Percentiles rank a stretch among this genome's conserved stretches.
These are phyloP conservation scores for Ustilago trichophora DNA, from an alignment of 1,284 basidiomycete species.

Conservation along the genomic window DNA sequence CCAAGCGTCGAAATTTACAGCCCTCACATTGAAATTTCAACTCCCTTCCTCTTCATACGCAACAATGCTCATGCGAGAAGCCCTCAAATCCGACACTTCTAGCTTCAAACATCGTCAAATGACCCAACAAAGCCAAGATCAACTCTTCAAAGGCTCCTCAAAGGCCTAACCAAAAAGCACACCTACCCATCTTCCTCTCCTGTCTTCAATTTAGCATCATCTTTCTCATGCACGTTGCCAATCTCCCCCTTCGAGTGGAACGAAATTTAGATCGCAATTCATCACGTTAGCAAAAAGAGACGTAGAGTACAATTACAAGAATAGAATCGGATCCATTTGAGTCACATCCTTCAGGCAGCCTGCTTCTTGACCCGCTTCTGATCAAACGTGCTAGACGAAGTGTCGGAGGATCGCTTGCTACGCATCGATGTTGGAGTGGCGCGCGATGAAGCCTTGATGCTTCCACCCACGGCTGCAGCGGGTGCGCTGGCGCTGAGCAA, in stretches of 20 bases:
- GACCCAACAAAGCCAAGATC: conserved; percentile 52
- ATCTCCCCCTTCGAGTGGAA: too few species aligned
- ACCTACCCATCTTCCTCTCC: too few species aligned
- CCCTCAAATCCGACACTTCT: conserved; percentile 62
- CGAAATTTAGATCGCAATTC: too few species aligned
- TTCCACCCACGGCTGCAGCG: conserved; percentile 10
- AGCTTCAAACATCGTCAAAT: conserved; percentile 49
- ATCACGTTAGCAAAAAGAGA: too few species aligned
- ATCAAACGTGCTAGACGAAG: conserved; percentile 18
- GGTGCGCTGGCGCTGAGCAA: conserved; percentile 56
- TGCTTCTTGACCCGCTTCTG: conserved; percentile 49
- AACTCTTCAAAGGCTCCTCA: conserved; percentile 30
- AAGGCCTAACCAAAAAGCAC: too few species aligned
- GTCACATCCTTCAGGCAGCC: conserved; percentile 12
- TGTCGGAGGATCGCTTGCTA: conserved; percentile 37
- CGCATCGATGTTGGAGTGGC: conserved; percentile 13
- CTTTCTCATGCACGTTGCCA: too few species aligned
- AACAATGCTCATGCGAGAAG: conserved; percentile 63
- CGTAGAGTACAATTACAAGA: neutral
- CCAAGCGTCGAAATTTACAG: conserved; percentile 49
- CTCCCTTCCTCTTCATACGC: conserved; percentile 62
- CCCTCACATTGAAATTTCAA: conserved; percentile 56
- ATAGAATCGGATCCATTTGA: too few species aligned
- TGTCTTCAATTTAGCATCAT: too few species aligned
- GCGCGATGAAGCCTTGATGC: neutral